Evolutionary conservation across 768 basidiomycete species (phyloP).

Genomic region (Agrocybe chaxingu): DNA sequence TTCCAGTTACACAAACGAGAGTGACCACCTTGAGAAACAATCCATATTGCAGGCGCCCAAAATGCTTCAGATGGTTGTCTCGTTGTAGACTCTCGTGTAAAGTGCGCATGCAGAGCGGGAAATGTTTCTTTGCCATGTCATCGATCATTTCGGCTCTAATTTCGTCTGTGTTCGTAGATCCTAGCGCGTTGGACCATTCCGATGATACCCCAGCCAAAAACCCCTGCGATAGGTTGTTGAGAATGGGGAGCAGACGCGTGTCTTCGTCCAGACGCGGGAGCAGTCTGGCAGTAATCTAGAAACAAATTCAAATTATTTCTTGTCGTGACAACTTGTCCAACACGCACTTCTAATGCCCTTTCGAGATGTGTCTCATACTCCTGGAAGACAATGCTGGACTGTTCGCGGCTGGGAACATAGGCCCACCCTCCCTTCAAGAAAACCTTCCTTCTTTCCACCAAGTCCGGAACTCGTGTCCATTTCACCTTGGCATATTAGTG

Average conservation of each 20-base stretch:
- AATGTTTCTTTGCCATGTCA: constrained; percentile 80
- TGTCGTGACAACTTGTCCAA: background rate
- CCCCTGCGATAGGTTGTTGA: constrained; percentile 89
- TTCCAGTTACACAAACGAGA: background rate
- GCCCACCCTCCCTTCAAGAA: constrained; percentile 80
- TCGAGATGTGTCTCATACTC: constrained; percentile 77
- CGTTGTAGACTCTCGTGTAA: constrained; percentile 75
- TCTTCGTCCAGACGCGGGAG: constrained; percentile 94
- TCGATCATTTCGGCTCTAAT: constrained; percentile 96
- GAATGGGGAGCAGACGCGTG: constrained; percentile 82
- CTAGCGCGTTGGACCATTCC: constrained; percentile 64
- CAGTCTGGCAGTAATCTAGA: constrained; percentile 77
- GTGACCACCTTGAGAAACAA: constrained; percentile 85
- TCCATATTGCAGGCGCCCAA: constrained; percentile 86
- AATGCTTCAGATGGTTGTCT: constrained; percentile 90
- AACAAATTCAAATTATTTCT: background rate
- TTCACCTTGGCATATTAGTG: constrained; percentile 57
- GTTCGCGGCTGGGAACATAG: constrained; percentile 77
- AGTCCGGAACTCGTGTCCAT: constrained; percentile 93
- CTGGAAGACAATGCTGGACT: constrained; percentile 83
- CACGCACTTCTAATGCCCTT: constrained; percentile 72
- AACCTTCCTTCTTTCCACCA: constrained; percentile 80
- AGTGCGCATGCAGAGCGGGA: constrained; percentile 94
- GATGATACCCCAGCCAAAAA: constrained; percentile 90
- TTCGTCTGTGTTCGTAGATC: constrained; percentile 51